phyloP scores from a whole-genome alignment of 306 rosid genomes.

The Mucuna pruriens region DNA sequence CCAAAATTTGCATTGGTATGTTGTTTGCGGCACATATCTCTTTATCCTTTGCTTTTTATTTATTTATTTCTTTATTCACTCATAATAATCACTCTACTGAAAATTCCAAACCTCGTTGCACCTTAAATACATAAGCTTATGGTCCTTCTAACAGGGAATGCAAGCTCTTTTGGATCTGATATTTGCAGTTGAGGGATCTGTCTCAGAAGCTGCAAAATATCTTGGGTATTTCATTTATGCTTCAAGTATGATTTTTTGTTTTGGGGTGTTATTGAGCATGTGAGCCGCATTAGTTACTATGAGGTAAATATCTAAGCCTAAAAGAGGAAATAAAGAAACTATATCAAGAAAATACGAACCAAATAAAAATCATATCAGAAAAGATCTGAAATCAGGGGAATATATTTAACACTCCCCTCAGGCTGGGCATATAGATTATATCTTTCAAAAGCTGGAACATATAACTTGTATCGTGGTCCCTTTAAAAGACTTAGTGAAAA shows the following conservation, averaged over 20 bases:
- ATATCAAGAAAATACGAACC: too few relatives aligned
- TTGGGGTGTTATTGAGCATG: slow-evolving; percentile 1
- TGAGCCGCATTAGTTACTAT: background rate
- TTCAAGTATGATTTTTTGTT: background rate
- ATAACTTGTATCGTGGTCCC: too few relatives aligned
- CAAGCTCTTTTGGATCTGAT: slow-evolving; percentile 90
- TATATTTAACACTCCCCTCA: too few relatives aligned
- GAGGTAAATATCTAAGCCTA: too few relatives aligned
- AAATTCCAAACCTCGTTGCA: slow-evolving; percentile 3
- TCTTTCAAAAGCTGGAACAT: too few relatives aligned
- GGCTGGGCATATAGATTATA: too few relatives aligned
- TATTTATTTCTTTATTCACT: slow-evolving; percentile 18
- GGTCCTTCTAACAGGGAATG: slow-evolving; percentile 72
- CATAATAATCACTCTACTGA: slow-evolving; percentile 3
- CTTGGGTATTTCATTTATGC: slow-evolving; percentile 66
- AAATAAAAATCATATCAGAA: too few relatives aligned
- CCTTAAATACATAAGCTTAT: slow-evolving; percentile 11
- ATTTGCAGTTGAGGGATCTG: slow-evolving; percentile 78
- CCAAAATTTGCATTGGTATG: slow-evolving; percentile 67
- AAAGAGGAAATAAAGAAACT: too few relatives aligned
- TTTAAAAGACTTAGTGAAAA: too few relatives aligned
- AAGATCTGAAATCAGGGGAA: too few relatives aligned
- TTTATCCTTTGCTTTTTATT: background rate
- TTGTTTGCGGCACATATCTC: background rate
- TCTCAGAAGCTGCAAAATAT: slow-evolving; percentile 83